Percentiles rank a stretch among this genome's conserved stretches.
These are phyloP conservation scores for Symbiodinium natans DNA, from an alignment of 73 alveolate species.

Conservation along the genomic window DNA sequence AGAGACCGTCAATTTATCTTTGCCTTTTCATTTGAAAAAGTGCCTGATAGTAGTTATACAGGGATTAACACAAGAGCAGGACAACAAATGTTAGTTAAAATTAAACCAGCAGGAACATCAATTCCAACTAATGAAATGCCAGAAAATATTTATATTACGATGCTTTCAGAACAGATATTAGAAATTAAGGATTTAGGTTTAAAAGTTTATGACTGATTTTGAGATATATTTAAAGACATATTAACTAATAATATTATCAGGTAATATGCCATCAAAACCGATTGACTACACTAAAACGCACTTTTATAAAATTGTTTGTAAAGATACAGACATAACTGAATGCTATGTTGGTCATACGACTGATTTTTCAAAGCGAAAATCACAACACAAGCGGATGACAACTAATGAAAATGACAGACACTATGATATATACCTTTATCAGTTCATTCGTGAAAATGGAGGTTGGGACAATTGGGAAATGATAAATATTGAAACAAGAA, in stretches of 20 bases:
- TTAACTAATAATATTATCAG: not conserved
- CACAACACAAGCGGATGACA: not conserved
- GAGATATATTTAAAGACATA: too few species aligned
- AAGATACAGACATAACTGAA: not conserved
- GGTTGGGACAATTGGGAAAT: slow-evolving; percentile 12
- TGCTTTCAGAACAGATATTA: too few species aligned
- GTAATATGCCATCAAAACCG: not conserved
- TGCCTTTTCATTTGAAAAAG: too few species aligned
- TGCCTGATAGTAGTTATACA: too few species aligned
- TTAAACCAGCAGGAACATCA: too few species aligned
- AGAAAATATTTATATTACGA: too few species aligned
- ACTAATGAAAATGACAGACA: not conserved
- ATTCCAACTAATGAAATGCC: too few species aligned
- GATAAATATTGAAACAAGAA: not conserved
- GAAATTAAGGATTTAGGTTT: too few species aligned
- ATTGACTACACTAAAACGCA: not conserved
- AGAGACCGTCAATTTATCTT: too few species aligned
- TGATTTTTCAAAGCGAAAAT: not conserved
- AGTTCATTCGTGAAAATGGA: slow-evolving; percentile 6
- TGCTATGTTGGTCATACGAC: slow-evolving; percentile 17
- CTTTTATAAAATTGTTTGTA: not conserved
- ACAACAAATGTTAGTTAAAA: too few species aligned
- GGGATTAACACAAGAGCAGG: too few species aligned
- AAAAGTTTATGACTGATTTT: too few species aligned
- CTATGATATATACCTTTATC: not conserved